A percentile compares a stretch with the other conserved stretches of the same genome.
Evolutionary conservation across 164 flowering plant genomes (phyloP).

Genomic region (Stephania japonica): DNA sequence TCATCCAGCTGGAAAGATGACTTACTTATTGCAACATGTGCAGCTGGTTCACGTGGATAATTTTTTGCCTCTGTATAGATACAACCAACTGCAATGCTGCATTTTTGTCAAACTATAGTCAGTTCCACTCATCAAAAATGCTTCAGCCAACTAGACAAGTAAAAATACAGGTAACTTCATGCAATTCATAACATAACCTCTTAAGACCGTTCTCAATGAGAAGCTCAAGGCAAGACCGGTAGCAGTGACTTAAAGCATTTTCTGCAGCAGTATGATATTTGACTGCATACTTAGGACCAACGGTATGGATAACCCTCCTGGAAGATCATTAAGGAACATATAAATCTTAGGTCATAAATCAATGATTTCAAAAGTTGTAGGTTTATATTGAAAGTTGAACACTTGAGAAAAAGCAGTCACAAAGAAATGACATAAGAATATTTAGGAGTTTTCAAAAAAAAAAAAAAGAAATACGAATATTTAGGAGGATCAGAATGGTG

Average conservation of each 20-base stretch:
- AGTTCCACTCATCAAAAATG: not conserved
- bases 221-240: conserved; percentile 97
- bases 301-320: conserved; percentile 98
- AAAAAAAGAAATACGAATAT: too few species aligned
- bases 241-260: conserved; percentile 97
- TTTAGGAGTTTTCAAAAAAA: too few species aligned
- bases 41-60: conserved; percentile 99
- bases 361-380: not conserved
- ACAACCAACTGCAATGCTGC: conserved; percentile 97
- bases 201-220: conserved; percentile 86
- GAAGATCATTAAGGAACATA: conserved; percentile 8
- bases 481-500: too few species aligned
- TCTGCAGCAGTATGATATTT: conserved; percentile 99
- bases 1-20: conserved; percentile 10
- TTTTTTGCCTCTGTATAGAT: conserved; percentile 92
- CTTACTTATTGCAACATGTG: conserved; percentile 98
- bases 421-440: too few species aligned
- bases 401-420: too few species aligned
- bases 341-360: not conserved
- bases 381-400: not conserved
- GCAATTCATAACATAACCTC: conserved; percentile 34
- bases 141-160: not conserved
- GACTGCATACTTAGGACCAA: conserved; percentile 98
- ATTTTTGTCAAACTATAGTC: conserved; percentile 19
- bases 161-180: not conserved